Evolutionary conservation across 371 early-diverging fungal genomes (phyloP), one percentile per base, ranked within the genome.

Genomic region (Rhizopus microsporus): DNA sequence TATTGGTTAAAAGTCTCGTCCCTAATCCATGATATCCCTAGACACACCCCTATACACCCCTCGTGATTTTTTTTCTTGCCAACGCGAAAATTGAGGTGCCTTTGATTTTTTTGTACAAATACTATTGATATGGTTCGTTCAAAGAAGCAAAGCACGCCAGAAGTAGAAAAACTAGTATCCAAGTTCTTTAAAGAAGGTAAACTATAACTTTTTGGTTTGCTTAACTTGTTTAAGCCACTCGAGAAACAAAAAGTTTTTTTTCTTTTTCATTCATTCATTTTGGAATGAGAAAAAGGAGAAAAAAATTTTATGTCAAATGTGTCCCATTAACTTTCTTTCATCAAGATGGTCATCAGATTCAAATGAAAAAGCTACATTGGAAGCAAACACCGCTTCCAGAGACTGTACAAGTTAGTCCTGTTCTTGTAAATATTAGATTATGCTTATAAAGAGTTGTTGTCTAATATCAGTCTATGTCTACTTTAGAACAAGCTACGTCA

Each of bases 101-200:
- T 33, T 48, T 56, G 38, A 45, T 56, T 48, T 56, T 56, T 55
- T 55, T 45, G 30, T 56, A 13, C 16, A 37, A 12, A 47, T 16
- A 56, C 37, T 29, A 30, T 30, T 13, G 15, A 29, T 40, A 69
- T 68, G 68, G 63, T 62, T 33, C 66, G 66, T 40, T 53, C 51
- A 32, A 66, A 69, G 51, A 48, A 56, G 34, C 60, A 65, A 64
- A 59, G 50, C n/a, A 65, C 66, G 30, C 67, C 72, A 33, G 74
- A 72, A 44, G 72, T 62, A 60, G 72, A 74, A 50, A 72, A 55
- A 40, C 65, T 70, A 32, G 65, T 69, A 32, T 72, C 78, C 2
- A 68, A 72, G 42, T 78, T 71, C 40, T 67, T 72, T 40, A 67
- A 59, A 57, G 78, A 78, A 74, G 78, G 78, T 74, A 62, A 50